Conservation (phyloP, 345 rosid genomes). For the Psidium friedrichsthalianum region DNA sequence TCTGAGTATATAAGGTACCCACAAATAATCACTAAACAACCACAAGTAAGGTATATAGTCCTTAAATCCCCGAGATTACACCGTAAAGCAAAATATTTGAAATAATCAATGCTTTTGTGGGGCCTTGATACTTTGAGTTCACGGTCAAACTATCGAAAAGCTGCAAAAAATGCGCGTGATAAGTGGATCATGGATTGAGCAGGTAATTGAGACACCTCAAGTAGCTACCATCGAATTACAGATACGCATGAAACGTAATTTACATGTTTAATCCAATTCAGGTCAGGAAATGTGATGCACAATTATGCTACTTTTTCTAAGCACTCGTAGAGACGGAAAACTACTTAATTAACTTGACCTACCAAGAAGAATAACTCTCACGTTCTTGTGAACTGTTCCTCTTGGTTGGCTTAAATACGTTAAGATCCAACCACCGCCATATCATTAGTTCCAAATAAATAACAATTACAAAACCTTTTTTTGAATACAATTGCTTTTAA, state of each 20-base stretch:
- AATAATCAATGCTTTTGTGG: background rate
- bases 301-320: background rate
- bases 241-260: background rate
- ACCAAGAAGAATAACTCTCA: background rate
- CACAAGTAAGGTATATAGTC: background rate
- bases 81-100: background rate
- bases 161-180: background rate
- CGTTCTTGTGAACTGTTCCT: background rate
- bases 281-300: background rate
- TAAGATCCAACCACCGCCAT: background rate
- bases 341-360: background rate
- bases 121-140: background rate
- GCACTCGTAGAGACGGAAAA: background rate
- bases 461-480: background rate
- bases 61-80: background rate
- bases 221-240: background rate
- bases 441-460: background rate
- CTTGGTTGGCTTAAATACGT: no score
- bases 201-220: background rate
- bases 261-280: background rate
- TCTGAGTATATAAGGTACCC: background rate
- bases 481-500: background rate
- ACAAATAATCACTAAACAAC: background rate
- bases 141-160: background rate
- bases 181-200: background rate